A percentile compares a stretch with the other conserved stretches of the same genome.
These are phyloP conservation scores for Leucocoprinus birnbaumii DNA, from an alignment of 768 basidiomycete genomes.

Conservation along the genomic window DNA sequence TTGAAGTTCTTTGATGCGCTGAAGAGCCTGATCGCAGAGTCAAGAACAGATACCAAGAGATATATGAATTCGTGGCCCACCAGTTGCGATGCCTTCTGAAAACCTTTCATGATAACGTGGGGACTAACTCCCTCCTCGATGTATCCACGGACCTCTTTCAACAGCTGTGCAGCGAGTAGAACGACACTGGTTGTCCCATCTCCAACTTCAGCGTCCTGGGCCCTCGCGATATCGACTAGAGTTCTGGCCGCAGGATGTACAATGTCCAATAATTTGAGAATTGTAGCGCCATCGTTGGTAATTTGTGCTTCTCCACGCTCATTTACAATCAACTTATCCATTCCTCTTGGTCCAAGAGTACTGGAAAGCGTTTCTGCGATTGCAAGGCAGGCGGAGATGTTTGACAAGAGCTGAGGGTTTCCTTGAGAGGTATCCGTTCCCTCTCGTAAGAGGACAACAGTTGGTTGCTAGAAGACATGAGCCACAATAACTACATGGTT, in stretches of 20 bases:
- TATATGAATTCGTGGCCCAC: constrained; percentile 41
- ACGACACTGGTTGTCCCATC: constrained; percentile 98
- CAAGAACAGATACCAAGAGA: constrained; percentile 11
- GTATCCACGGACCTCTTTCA: constrained; percentile 88
- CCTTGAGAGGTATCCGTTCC: constrained; percentile 97
- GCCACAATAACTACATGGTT: constrained; percentile 5
- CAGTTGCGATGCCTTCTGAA: constrained; percentile 82
- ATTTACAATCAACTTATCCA: constrained; percentile 97
- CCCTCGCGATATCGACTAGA: constrained; percentile 97
- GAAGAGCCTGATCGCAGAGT: constrained; percentile 57
- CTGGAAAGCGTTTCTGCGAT: constrained; percentile 88
- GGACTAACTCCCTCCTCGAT: constrained; percentile 98
- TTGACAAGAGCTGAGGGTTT: constrained; percentile 87
- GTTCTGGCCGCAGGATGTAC: constrained; percentile 97
- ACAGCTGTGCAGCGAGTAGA: constrained; percentile 86
- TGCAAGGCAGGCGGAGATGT: constrained; percentile 95
- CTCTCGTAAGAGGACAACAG: constrained; percentile 93
- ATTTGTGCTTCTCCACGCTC: constrained; percentile 96
- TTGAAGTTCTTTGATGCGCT: constrained; percentile 87
- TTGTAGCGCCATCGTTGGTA: constrained; percentile 99
- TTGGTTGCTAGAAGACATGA: constrained; percentile 74
- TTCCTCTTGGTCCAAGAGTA: constrained; percentile 96
- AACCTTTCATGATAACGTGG: constrained; percentile 97
- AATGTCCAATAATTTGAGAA: constrained; percentile 95
- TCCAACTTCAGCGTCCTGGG: constrained; percentile 97